Evolutionary conservation across 2,329 filamentous ascomycete genomes (phyloP).

Genomic region (Fusarium hainanense): DNA sequence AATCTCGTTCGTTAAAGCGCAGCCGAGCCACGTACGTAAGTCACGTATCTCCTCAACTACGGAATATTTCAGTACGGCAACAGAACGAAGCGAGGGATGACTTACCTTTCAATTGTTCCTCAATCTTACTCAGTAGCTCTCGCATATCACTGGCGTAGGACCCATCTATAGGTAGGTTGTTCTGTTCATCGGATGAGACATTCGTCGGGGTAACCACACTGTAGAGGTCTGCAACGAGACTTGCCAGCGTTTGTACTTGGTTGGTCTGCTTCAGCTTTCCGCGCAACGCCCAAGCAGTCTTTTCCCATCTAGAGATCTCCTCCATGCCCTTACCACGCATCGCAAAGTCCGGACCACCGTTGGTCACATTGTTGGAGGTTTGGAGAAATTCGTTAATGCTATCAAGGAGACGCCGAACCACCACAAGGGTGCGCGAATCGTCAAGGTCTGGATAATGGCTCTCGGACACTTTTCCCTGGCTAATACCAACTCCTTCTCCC

Average conservation of each 20-base stretch:
- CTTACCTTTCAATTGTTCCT: background rate
- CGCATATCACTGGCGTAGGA: background rate
- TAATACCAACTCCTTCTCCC: background rate
- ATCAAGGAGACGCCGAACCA: accelerated
- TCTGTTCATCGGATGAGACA: accelerated
- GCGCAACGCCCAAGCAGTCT: background rate
- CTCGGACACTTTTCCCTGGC: background rate
- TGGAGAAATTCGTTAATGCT: background rate
- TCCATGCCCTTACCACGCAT: too few species aligned
- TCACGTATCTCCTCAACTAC: background rate
- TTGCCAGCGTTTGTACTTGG: background rate
- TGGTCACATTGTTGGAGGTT: too few species aligned
- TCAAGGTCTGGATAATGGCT: background rate
- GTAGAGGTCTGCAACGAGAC: background rate
- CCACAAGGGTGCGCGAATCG: accelerated
- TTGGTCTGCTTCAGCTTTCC: background rate
- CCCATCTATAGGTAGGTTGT: accelerated
- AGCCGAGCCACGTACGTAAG: accelerated
- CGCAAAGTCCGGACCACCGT: too few species aligned
- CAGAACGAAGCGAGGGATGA: accelerated
- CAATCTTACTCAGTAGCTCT: background rate
- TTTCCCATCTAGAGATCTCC: background rate
- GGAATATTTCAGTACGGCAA: accelerated
- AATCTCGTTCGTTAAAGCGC: accelerated
- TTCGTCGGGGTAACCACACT: accelerated